Percentiles rank a stretch among this genome's conserved stretches.
Evolutionary conservation across 1,139 yeast genomes (phyloP).

Genomic region (Debaryomycetaceae sp.): DNA sequence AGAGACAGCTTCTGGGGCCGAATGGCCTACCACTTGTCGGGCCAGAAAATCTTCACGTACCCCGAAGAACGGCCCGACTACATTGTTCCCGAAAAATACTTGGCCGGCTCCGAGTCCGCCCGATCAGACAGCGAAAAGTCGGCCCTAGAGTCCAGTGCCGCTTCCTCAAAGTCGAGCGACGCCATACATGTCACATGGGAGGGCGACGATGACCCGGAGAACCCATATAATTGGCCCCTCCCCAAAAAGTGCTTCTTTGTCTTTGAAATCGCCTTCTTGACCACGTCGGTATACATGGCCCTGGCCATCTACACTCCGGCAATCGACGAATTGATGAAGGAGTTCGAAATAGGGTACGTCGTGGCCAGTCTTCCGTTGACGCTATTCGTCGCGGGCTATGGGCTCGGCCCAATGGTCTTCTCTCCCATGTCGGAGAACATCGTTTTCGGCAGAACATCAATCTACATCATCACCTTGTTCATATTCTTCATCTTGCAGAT

Average conservation of each 20-base stretch:
- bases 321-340: constrained; percentile 15
- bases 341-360: constrained; percentile 15
- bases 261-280: constrained; percentile 31
- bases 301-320: constrained; percentile 57
- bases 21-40: constrained; percentile 19
- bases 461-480: constrained; percentile 19
- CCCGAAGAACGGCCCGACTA: constrained; percentile 24
- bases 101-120: constrained; percentile 1
- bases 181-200: constrained; percentile 27
- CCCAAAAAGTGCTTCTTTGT: constrained; percentile 26
- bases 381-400: constrained; percentile 28
- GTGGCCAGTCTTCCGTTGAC: constrained; percentile 24
- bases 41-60: constrained; percentile 16
- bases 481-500: constrained; percentile 23
- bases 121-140: constrained; percentile 1
- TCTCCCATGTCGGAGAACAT: constrained; percentile 30
- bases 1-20: constrained; percentile 28
- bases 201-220: constrained; percentile 43
- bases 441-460: constrained; percentile 41
- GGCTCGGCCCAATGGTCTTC: constrained; percentile 27
- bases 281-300: constrained; percentile 48
- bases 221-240: constrained; percentile 48
- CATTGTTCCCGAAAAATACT: constrained; percentile 22
- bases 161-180: constrained; percentile 2
- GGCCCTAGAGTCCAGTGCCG: constrained; percentile 1